A percentile compares a stretch with the other conserved stretches of the same genome.
Conservation (phyloP, 192 early-diverging fungal species). For the Jimgerdemannia flammicorona region DNA sequence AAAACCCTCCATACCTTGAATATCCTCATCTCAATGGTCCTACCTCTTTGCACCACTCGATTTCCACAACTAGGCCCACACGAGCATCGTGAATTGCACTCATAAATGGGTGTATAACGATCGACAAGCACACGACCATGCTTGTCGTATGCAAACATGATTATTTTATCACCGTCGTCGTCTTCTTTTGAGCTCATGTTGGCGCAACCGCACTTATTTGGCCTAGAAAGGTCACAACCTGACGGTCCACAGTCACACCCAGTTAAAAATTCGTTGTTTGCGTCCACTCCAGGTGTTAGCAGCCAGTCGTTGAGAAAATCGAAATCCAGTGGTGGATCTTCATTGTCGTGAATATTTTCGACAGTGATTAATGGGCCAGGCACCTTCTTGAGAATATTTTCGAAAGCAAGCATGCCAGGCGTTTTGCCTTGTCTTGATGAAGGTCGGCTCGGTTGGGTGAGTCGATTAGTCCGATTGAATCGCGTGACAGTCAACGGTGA, state of each 20-base stretch:
- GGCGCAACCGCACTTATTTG: slow-evolving; percentile 11
- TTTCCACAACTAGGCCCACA: slow-evolving; percentile 42
- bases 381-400: background rate
- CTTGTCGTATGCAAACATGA: slow-evolving; percentile 17
- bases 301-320: slow-evolving; percentile 24
- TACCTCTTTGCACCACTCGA: slow-evolving; percentile 46
- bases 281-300: slow-evolving; percentile 22
- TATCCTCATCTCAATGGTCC: slow-evolving; percentile 38
- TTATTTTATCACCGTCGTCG: background rate
- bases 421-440: background rate
- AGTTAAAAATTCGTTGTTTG: slow-evolving; percentile 26
- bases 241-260: slow-evolving; percentile 30
- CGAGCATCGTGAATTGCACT: slow-evolving; percentile 45
- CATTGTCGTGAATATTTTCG: slow-evolving; percentile 35
- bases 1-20: slow-evolving; percentile 16
- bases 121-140: slow-evolving; percentile 17
- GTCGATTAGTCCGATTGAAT: too few species aligned
- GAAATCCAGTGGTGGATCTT: slow-evolving; percentile 32
- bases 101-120: slow-evolving; percentile 32
- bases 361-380: slow-evolving; percentile 15
- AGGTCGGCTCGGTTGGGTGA: background rate
- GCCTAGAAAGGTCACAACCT: slow-evolving; percentile 1
- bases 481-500: background rate
- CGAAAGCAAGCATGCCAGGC: background rate
- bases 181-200: background rate